Evolutionary conservation across 2,329 filamentous ascomycete species (phyloP), one percentile per base, ranked within the genome.

Genomic region (Chrysoporthe deuterocubensis): DNA sequence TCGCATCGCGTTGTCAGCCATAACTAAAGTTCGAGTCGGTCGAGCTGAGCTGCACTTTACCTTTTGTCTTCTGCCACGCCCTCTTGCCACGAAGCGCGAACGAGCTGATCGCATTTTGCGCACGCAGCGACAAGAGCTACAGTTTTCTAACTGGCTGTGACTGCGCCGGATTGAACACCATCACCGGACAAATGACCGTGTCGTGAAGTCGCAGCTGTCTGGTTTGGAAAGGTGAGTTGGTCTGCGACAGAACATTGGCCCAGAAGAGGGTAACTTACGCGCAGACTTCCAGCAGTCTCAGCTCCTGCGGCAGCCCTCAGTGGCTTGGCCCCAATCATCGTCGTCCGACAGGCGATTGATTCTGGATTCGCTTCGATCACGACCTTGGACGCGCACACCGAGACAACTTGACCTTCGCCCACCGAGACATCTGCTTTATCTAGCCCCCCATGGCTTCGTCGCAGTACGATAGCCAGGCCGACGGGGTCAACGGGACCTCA

Each of bases 401-500:
- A 44, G 56, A 40, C n/a, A 16, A 43, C 34, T 56, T 16, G 40
- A 44, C 37, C 50, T 32, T 34, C 50, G 6, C 16, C 34, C 16
- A 14, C 26, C 56, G 32, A 48, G 37, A 43, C 43, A 65, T 32
- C 62, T 65, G 77, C 76, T 8, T 63, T 57, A 66, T 81, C 37
- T 64, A 46, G 83, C 80, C 75, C 73, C 72, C 60, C 61, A 85
- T 85, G 83, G 73, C 77, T 50, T 76, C 82, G 46, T 71, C 78
- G 48, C 70, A 76, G 21, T 78, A 80, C 62, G 84, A 84, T 71
- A 82, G 82, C 71, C 74, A 79, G 71, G 72, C 78, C 67, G 83
- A 84, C 67, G 83, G 83, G 65, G 75, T 76, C 52, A 82, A 84
- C 71, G 81, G 81, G 67, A 73, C 78, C 64, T 71, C 75, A 37